phyloP scores from a whole-genome alignment of 2,329 filamentous ascomycete species.

The Pseudogymnoascus sp. region DNA sequence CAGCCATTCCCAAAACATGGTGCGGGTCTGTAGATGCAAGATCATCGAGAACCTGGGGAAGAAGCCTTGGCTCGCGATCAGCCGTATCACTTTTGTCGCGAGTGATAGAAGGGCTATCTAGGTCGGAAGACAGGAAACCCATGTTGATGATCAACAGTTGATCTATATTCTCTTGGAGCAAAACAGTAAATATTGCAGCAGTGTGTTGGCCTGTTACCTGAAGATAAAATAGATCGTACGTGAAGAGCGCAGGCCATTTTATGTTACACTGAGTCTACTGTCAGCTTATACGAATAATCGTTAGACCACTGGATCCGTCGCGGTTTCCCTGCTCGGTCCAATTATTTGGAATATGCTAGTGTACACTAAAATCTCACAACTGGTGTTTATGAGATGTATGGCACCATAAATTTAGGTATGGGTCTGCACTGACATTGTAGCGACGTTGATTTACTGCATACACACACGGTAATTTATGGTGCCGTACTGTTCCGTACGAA shows the following conservation, averaged over 20 bases:
- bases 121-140: neutral
- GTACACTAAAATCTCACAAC: neutral
- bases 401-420: too few species aligned
- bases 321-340: neutral
- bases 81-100: neutral
- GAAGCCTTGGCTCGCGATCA: neutral
- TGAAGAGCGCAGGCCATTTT: neutral
- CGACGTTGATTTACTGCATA: too few species aligned
- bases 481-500: too few species aligned
- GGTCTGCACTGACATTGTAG: too few species aligned
- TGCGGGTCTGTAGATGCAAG: neutral
- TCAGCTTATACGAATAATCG: neutral
- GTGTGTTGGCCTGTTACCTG: neutral
- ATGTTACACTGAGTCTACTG: neutral
- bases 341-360: neutral
- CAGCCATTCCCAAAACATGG: neutral
- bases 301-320: neutral
- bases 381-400: too few species aligned
- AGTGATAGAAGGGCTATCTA: neutral
- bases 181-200: neutral
- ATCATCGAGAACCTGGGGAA: neutral
- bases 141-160: neutral
- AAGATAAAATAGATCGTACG: neutral
- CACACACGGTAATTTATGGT: too few species aligned
- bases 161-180: neutral